These are phyloP conservation scores for Daedaleopsis sinensis DNA, from an alignment of 768 basidiomycete genomes.

Conservation along the genomic window DNA sequence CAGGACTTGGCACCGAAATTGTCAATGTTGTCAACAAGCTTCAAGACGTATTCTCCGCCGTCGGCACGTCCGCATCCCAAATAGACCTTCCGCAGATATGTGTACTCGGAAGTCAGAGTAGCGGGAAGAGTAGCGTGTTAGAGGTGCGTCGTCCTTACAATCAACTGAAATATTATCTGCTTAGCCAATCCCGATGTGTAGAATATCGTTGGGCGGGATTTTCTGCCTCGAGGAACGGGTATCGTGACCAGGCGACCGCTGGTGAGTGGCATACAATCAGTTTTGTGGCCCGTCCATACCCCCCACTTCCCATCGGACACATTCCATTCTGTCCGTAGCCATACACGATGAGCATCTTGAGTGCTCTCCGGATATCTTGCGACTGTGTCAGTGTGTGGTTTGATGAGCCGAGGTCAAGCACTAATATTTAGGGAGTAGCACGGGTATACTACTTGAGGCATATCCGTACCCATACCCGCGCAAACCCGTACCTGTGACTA, in stretches of 20 bases:
- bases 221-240: slow-evolving; percentile 97
- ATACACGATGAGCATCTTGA: no score
- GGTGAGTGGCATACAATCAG: slow-evolving; percentile 47
- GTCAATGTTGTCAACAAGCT: slow-evolving; percentile 85
- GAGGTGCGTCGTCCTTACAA: slow-evolving; percentile 55
- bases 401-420: no score
- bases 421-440: no score
- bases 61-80: slow-evolving; percentile 74
- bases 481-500: no score
- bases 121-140: slow-evolving; percentile 91
- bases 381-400: neutral
- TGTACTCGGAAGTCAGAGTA: slow-evolving; percentile 89
- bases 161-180: neutral
- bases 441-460: no score
- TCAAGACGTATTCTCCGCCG: slow-evolving; percentile 87
- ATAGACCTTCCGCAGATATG: slow-evolving; percentile 94
- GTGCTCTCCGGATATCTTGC: neutral
- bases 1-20: slow-evolving; percentile 79
- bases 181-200: slow-evolving; percentile 33
- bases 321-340: no score
- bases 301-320: neutral
- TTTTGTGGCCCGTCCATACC: neutral
- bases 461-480: no score
- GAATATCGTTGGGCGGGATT: slow-evolving; percentile 99
- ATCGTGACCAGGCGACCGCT: slow-evolving; percentile 97